These are phyloP conservation scores for Mortierella sp. DNA, from an alignment of 371 early-diverging fungal species.

Conservation along the genomic window DNA sequence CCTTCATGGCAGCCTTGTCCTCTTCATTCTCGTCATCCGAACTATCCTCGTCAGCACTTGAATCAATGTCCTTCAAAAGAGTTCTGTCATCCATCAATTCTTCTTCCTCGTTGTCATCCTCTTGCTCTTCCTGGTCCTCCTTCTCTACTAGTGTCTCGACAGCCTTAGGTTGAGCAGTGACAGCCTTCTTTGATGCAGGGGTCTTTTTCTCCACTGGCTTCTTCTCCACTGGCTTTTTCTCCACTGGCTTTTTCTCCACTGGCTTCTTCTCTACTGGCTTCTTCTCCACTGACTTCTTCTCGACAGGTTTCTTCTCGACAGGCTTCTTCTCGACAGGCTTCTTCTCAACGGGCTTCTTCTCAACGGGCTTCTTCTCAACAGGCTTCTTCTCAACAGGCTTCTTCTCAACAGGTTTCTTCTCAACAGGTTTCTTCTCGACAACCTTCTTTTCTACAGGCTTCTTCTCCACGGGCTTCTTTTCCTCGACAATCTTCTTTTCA, in stretches of 20 bases:
- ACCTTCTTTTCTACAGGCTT: constrained; percentile 37
- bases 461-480: constrained; percentile 46
- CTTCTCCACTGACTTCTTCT: constrained; percentile 31
- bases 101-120: constrained; percentile 50
- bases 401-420: constrained; percentile 8
- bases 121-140: constrained; percentile 42
- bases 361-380: constrained; percentile 24
- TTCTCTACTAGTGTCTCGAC: constrained; percentile 35
- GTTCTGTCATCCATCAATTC: constrained; percentile 64
- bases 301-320: constrained; percentile 18
- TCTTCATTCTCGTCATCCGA: constrained; percentile 57
- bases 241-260: constrained; percentile 45
- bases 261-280: constrained; percentile 13
- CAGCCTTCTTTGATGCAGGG: constrained; percentile 42
- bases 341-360: constrained; percentile 48
- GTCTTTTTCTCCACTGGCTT: constrained; percentile 41
- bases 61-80: constrained; percentile 64
- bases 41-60: constrained; percentile 63
- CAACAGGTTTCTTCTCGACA: constrained; percentile 34
- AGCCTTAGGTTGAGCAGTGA: constrained; percentile 11
- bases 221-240: constrained; percentile 40
- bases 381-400: constrained; percentile 30
- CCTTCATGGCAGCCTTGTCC: constrained; percentile 53
- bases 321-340: constrained; percentile 33
- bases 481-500: constrained; percentile 30